Evolutionary conservation across 2,329 filamentous ascomycete genomes (phyloP).

Genomic region (Ophiostoma himal-ulmi): DNA sequence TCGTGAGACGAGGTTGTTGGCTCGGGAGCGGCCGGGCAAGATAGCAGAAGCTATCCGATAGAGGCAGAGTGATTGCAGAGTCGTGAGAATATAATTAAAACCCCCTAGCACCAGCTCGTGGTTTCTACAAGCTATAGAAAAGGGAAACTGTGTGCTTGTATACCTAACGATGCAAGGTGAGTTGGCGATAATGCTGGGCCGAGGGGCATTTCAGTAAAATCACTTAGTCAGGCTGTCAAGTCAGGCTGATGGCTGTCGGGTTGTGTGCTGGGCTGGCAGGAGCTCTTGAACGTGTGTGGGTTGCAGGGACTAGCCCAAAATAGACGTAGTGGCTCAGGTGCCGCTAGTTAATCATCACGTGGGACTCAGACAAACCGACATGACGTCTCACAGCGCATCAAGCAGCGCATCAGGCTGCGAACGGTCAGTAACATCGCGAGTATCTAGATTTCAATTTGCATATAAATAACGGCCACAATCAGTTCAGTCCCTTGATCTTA

Average conservation of each 20-base stretch:
- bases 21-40: background rate
- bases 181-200: constrained; percentile 11
- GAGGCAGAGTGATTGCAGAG: background rate
- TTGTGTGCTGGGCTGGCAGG: background rate
- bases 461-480: background rate
- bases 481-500: too few species aligned
- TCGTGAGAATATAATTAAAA: background rate
- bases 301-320: background rate
- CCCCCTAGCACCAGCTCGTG: background rate
- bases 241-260: background rate
- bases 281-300: background rate
- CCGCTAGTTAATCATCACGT: constrained; percentile 4
- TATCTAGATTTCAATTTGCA: background rate
- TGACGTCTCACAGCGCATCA: background rate
- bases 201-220: constrained; percentile 10
- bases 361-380: background rate
- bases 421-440: background rate
- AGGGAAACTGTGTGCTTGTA: background rate
- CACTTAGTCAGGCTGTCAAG: background rate
- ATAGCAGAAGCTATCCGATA: background rate
- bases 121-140: background rate
- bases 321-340: background rate
- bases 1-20: background rate
- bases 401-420: background rate
- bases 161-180: constrained; percentile 9